These are phyloP conservation scores for Verticillium nubilum DNA, from an alignment of 2,329 filamentous ascomycete genomes.

Conservation along the genomic window DNA sequence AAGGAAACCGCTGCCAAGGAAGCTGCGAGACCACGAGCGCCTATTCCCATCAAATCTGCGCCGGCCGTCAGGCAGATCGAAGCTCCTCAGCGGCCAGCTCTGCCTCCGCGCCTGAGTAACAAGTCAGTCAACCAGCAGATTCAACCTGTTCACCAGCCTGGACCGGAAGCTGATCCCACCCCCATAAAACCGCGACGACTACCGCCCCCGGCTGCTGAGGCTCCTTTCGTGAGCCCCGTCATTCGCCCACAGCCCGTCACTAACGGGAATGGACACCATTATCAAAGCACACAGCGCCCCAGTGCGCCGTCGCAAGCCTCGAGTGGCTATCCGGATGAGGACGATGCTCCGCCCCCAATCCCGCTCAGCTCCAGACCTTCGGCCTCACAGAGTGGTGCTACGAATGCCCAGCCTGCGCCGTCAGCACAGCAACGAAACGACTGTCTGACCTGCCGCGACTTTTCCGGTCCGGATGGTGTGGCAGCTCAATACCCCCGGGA, in stretches of 20 bases:
- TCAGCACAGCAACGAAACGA: constrained; percentile 21
- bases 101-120: constrained; percentile 48
- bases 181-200: constrained; percentile 8
- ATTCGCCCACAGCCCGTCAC: constrained; percentile 2
- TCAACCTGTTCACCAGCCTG: constrained; percentile 5
- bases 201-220: constrained; percentile 7
- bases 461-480: constrained; percentile 72
- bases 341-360: constrained; percentile 43
- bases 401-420: constrained; percentile 24
- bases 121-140: constrained; percentile 32
- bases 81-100: constrained; percentile 28
- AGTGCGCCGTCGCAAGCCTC: not conserved
- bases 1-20: constrained; percentile 15
- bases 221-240: not conserved
- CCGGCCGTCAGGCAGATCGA: constrained; percentile 27
- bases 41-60: constrained; percentile 26
- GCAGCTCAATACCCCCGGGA: constrained; percentile 71
- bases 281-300: not conserved
- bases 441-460: constrained; percentile 87
- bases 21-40: not conserved
- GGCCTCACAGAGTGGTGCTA: constrained; percentile 42
- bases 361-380: constrained; percentile 48
- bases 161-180: constrained; percentile 2
- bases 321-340: constrained; percentile 1
- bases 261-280: constrained; percentile 15